Conservation (phyloP, 352 stramenopile species). For the Pythium angustatum region DNA sequence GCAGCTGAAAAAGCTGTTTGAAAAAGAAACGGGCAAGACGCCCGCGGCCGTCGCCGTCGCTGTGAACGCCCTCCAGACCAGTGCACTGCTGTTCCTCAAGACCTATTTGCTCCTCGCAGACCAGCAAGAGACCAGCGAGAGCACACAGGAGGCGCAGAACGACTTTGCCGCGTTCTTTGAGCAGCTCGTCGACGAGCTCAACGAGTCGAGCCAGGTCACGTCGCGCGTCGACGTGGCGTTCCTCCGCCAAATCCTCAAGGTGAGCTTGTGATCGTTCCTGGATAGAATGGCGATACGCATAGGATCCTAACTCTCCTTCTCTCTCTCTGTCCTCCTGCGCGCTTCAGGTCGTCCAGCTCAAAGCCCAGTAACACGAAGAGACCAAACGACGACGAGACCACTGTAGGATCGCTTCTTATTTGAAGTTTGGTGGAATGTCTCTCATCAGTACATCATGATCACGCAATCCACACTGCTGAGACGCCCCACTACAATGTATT, state of each 20-base stretch:
- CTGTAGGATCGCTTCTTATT: background rate
- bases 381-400: background rate
- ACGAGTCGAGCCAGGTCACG: conserved; percentile 16
- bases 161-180: conserved; percentile 48
- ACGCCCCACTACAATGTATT: conserved; percentile 9
- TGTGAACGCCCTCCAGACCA: conserved; percentile 50
- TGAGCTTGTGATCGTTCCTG: conserved; percentile 14
- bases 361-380: background rate
- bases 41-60: background rate
- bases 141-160: conserved; percentile 22
- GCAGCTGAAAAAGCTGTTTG: conserved; percentile 33
- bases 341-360: background rate
- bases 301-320: background rate
- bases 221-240: conserved; percentile 23
- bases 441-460: conserved; percentile 7
- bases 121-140: conserved; percentile 42
- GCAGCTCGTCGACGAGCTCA: conserved; percentile 31
- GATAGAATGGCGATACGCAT: background rate
- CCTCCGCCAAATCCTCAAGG: conserved; percentile 32
- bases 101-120: conserved; percentile 59
- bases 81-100: conserved; percentile 64
- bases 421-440: conserved; percentile 2
- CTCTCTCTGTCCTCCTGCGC: background rate
- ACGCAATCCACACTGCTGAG: conserved; percentile 19
- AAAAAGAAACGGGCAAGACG: background rate